Evolutionary conservation across 1,139 yeast species (phyloP).

Genomic region (Citeromyces hawaiiensis): DNA sequence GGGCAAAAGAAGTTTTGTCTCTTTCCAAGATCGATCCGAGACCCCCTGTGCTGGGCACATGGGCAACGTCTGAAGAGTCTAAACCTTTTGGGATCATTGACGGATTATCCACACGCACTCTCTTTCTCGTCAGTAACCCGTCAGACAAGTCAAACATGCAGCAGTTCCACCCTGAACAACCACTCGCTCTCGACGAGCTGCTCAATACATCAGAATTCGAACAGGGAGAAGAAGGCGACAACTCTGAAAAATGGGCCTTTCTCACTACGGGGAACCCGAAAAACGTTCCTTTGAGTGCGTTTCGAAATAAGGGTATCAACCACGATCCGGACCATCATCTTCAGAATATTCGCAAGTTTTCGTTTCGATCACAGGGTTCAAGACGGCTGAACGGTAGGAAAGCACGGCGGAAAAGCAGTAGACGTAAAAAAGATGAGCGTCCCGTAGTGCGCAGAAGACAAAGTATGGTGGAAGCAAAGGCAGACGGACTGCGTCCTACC

Average conservation of each 20-base stretch:
- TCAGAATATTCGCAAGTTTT: not conserved
- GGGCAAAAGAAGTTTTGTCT: conserved; percentile 81
- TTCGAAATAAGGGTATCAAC: conserved; percentile 60
- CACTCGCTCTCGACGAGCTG: conserved; percentile 66
- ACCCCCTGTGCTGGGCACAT: conserved; percentile 87
- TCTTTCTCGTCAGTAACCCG: conserved; percentile 17
- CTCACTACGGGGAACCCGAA: conserved; percentile 25
- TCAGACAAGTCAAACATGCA: conserved; percentile 10
- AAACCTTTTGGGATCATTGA: conserved; percentile 91
- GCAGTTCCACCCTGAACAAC: conserved; percentile 12
- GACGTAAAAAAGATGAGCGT: conserved; percentile 5
- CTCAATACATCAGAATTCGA: conserved; percentile 82
- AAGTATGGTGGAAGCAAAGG: conserved; percentile 60
- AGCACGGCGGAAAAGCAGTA: not conserved
- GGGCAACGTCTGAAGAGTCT: conserved; percentile 61
- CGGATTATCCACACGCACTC: conserved; percentile 77
- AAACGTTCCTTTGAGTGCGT: conserved; percentile 77
- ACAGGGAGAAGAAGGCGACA: conserved; percentile 45
- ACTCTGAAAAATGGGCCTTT: conserved; percentile 7
- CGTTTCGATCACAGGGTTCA: conserved; percentile 2
- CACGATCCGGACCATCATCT: conserved; percentile 5
- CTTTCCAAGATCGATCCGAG: conserved; percentile 74
- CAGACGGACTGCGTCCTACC: conserved; percentile 61
- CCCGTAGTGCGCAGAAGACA: conserved; percentile 22
- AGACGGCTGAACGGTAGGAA: conserved; percentile 2